Conservation (phyloP, 2,329 filamentous ascomycete species). For the Cercospora berteroae region DNA sequence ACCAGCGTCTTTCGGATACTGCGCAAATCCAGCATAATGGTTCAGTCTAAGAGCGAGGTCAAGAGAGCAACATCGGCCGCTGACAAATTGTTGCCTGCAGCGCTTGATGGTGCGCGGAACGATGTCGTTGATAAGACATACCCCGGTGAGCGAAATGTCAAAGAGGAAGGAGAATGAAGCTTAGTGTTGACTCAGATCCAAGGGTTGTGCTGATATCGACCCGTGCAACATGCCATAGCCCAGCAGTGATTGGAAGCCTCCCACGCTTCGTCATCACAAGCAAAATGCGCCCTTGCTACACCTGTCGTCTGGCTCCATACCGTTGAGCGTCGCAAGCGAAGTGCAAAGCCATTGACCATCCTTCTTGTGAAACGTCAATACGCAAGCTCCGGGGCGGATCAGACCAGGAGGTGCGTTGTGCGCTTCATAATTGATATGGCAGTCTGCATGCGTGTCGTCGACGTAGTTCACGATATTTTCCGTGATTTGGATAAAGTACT, state of each 20-base stretch:
- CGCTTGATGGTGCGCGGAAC: neutral
- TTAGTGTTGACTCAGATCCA: neutral
- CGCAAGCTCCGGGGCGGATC: neutral
- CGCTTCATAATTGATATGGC: neutral
- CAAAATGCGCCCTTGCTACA: neutral
- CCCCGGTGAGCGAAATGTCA: neutral
- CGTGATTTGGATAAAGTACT: neutral
- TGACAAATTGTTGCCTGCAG: neutral
- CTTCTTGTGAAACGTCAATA: constrained; percentile 5
- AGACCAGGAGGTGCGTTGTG: neutral
- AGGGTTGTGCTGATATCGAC: neutral
- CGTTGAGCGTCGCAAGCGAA: constrained; percentile 1
- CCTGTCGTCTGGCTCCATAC: constrained; percentile 3
- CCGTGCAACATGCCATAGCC: neutral
- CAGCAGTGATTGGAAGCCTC: neutral
- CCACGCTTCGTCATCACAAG: neutral
- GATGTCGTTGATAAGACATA: neutral
- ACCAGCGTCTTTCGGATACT: neutral
- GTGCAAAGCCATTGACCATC: neutral
- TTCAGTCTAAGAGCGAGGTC: neutral
- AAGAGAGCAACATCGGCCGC: neutral
- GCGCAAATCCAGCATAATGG: neutral
- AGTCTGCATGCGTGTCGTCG: constrained; percentile 3
- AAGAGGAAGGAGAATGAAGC: neutral
- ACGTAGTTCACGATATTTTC: neutral